Conservation (phyloP, 192 early-diverging fungal genomes). For the Dissophora ornata region DNA sequence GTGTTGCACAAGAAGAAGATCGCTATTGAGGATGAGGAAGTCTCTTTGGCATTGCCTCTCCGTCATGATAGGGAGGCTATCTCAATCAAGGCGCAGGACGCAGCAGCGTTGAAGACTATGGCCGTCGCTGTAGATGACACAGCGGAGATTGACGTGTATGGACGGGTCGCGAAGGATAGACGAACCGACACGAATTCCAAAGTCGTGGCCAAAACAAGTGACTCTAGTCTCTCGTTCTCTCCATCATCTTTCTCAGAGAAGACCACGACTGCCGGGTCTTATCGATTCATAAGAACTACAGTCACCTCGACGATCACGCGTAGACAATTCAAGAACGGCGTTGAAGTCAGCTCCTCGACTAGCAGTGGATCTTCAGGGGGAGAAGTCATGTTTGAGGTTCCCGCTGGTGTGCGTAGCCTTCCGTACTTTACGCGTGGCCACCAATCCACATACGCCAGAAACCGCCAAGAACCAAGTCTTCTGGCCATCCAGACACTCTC, state of each 20-base stretch:
- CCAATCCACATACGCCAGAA: not conserved
- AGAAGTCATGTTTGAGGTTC: slow-evolving; percentile 32
- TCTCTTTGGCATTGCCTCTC: slow-evolving; percentile 22
- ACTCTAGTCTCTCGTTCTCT: not conserved
- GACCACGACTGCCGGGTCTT: slow-evolving; percentile 10
- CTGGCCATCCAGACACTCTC: not conserved
- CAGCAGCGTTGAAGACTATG: not conserved
- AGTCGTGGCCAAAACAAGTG: not conserved
- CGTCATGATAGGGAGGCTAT: slow-evolving; percentile 8
- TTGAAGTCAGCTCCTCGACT: slow-evolving; percentile 12
- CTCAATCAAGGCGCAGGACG: not conserved
- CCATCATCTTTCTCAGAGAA: slow-evolving; percentile 2
- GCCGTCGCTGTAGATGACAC: not conserved
- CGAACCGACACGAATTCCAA: not conserved
- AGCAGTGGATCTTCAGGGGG: slow-evolving; percentile 17
- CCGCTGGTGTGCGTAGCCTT: slow-evolving; percentile 9
- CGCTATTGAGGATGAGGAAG: slow-evolving; percentile 31
- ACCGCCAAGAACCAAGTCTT: slow-evolving; percentile 10
- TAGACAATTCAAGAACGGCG: slow-evolving; percentile 18
- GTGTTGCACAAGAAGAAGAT: slow-evolving; percentile 28
- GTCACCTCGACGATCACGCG: slow-evolving; percentile 28
- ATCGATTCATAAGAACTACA: slow-evolving; percentile 28
- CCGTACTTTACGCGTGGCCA: slow-evolving; percentile 13
- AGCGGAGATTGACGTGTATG: not conserved
- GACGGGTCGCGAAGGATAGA: not conserved